phyloP scores from a whole-genome alignment of 495 filamentous ascomycete genomes.

The Penicillium ochrochloron region DNA sequence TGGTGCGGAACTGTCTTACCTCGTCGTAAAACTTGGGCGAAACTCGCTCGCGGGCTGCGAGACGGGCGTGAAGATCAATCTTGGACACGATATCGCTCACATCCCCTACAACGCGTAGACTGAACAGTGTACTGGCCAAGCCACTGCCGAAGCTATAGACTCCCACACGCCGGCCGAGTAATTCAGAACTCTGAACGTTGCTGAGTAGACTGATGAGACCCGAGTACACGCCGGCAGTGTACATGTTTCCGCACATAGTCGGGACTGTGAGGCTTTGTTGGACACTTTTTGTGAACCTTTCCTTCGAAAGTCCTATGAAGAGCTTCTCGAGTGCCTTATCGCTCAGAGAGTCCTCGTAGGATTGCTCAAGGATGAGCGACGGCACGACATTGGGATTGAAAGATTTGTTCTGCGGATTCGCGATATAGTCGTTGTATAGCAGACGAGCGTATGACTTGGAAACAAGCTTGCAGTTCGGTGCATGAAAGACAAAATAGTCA shows the following conservation, averaged over 20 bases:
- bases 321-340: slow-evolving; percentile 11
- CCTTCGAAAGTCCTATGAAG: slow-evolving; percentile 8
- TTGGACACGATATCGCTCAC: slow-evolving; percentile 66
- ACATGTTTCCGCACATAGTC: slow-evolving; percentile 24
- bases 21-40: slow-evolving; percentile 78
- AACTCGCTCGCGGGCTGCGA: slow-evolving; percentile 66
- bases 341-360: slow-evolving; percentile 7
- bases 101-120: slow-evolving; percentile 69
- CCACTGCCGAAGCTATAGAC: slow-evolving; percentile 89
- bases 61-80: slow-evolving; percentile 68
- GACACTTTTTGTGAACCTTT: slow-evolving; percentile 9
- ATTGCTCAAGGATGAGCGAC: slow-evolving; percentile 5
- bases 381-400: not conserved
- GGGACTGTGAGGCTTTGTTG: slow-evolving; percentile 18
- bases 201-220: slow-evolving; percentile 18
- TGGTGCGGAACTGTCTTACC: slow-evolving; percentile 46
- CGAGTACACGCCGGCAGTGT: slow-evolving; percentile 24
- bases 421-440: slow-evolving; percentile 92
- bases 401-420: slow-evolving; percentile 19
- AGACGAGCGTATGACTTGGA: slow-evolving; percentile 92
- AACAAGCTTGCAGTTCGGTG: slow-evolving; percentile 96
- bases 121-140: slow-evolving; percentile 78
- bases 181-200: slow-evolving; percentile 49
- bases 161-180: slow-evolving; percentile 75
- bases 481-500: slow-evolving; percentile 93